Conservation (phyloP, 2,329 filamentous ascomycete species). For the Neonectria neomacrospora region DNA sequence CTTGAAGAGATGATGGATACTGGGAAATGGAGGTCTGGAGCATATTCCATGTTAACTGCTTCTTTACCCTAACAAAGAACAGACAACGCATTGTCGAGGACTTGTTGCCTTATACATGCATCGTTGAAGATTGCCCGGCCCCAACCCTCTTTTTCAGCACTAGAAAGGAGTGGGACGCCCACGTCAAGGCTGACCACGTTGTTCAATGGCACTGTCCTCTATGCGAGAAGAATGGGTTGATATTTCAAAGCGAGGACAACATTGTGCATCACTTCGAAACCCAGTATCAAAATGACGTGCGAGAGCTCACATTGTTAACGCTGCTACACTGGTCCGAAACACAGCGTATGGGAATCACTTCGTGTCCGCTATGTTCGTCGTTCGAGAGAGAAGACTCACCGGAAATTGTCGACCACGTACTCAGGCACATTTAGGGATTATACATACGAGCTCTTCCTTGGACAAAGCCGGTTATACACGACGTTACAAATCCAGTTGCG, state of each 20-base stretch:
- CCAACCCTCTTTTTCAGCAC: slow-evolving; percentile 8
- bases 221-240: background rate
- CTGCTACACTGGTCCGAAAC: background rate
- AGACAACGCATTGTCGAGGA: slow-evolving; percentile 22
- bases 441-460: slow-evolving; percentile 19
- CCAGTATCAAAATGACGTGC: background rate
- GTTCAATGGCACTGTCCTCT: slow-evolving; percentile 6
- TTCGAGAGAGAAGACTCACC: slow-evolving; percentile 6
- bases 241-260: no score
- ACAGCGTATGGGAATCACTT: background rate
- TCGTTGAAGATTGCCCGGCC: slow-evolving; percentile 15
- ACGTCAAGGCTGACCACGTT: background rate
- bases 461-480: background rate
- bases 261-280: no score
- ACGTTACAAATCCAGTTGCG: background rate
- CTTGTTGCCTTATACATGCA: slow-evolving; percentile 22
- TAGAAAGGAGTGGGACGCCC: background rate
- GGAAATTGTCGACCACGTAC: slow-evolving; percentile 15
- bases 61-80: background rate
- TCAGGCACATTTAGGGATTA: slow-evolving; percentile 17
- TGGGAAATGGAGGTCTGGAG: no score
- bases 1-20: no score
- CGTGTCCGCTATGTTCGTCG: slow-evolving; percentile 11
- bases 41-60: no score
- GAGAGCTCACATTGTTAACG: background rate